Evolutionary conservation across 1,284 basidiomycete genomes (phyloP).

Genomic region (Trichosporon inkin): DNA sequence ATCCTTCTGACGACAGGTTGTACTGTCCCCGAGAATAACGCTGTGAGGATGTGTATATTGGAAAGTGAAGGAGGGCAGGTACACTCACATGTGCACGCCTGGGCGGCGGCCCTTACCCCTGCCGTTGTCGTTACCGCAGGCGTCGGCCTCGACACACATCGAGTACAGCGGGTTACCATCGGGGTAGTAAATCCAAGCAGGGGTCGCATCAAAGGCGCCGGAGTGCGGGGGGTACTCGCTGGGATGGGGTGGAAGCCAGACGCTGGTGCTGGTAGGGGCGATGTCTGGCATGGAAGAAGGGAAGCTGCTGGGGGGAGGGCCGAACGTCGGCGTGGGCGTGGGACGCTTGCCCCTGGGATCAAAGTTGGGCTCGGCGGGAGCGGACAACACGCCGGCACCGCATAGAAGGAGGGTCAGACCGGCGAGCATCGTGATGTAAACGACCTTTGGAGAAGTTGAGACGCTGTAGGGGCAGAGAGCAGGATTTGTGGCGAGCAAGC

Average conservation of each 20-base stretch:
- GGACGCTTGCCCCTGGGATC: not conserved
- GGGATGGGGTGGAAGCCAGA: not conserved
- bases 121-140: not conserved
- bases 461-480: too few species aligned
- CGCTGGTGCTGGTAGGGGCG: not conserved
- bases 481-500: too few species aligned
- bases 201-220: constrained; percentile 2
- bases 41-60: too few species aligned
- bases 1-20: not conserved
- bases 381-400: too few species aligned
- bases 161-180: constrained; percentile 3
- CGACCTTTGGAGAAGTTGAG: too few species aligned
- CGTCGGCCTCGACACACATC: constrained; percentile 5
- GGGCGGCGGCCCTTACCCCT: not conserved
- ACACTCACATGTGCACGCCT: not conserved
- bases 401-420: too few species aligned
- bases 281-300: not conserved
- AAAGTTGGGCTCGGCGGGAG: too few species aligned
- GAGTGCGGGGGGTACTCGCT: not conserved
- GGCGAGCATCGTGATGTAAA: too few species aligned
- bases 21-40: too few species aligned
- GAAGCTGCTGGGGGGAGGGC: constrained; percentile 1
- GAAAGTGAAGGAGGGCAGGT: too few species aligned
- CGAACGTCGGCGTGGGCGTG: not conserved
- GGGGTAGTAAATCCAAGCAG: constrained; percentile 3